Evolutionary conservation across 805 yeast genomes (phyloP).

Genomic region (Metschnikowia kunwiensis): DNA sequence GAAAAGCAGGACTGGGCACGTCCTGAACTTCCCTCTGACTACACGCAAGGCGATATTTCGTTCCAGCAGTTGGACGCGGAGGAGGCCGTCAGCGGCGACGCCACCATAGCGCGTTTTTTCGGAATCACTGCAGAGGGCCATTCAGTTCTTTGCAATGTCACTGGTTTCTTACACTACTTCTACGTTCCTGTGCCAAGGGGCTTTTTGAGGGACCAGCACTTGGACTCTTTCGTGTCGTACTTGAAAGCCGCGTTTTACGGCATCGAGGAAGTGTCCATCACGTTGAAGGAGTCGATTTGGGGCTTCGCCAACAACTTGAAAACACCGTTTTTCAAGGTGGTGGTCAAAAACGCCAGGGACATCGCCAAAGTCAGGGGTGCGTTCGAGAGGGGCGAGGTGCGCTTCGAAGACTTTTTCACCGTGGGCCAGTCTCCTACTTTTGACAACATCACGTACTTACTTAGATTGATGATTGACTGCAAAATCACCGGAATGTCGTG

Average conservation of each 20-base stretch:
- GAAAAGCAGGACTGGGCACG: constrained; percentile 49
- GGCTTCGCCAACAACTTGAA: constrained; percentile 80
- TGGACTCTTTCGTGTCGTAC: constrained; percentile 45
- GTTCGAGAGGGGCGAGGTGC: constrained; percentile 79
- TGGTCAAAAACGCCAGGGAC: constrained; percentile 60
- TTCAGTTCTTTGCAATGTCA: constrained; percentile 84
- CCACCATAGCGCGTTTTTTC: constrained; percentile 74
- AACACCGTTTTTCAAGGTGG: constrained; percentile 75
- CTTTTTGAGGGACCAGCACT: constrained; percentile 54
- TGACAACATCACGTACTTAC: constrained; percentile 83
- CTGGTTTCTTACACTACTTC: constrained; percentile 85
- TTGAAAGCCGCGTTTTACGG: constrained; percentile 50
- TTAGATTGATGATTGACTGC: constrained; percentile 90
- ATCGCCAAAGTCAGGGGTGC: constrained; percentile 69
- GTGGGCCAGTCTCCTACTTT: constrained; percentile 61
- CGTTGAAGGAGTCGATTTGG: constrained; percentile 84
- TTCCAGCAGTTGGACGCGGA: constrained; percentile 97
- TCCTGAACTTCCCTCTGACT: constrained; percentile 51
- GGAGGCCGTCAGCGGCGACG: constrained; percentile 60
- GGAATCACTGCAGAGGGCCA: constrained; percentile 90
- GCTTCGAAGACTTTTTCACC: constrained; percentile 61
- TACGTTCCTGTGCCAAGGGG: constrained; percentile 89
- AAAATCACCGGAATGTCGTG: constrained; percentile 95
- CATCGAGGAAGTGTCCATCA: constrained; percentile 63
- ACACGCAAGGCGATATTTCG: constrained; percentile 49